Evolutionary conservation across 169 alveolate genomes (phyloP).

Genomic region (Eimeria sp.): DNA sequence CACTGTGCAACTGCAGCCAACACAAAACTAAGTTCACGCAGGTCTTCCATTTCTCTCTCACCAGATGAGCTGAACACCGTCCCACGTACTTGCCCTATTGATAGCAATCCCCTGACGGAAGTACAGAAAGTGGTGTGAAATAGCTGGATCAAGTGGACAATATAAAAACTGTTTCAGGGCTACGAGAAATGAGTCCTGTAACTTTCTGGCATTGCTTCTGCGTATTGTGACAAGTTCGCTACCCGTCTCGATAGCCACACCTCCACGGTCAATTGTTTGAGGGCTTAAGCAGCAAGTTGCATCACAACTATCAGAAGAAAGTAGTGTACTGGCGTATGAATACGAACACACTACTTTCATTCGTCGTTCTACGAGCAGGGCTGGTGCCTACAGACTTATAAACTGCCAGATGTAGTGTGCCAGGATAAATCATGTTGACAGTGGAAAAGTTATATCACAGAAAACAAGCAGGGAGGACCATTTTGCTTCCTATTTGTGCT

Average conservation of each 20-base stretch:
- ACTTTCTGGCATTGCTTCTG: neutral
- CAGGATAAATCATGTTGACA: neutral
- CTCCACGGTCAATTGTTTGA: neutral
- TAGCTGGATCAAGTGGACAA: neutral
- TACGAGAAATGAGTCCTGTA: neutral
- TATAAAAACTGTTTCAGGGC: neutral
- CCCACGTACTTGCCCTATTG: neutral
- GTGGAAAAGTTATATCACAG: neutral
- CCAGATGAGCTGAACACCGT: neutral
- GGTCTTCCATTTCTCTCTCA: neutral
- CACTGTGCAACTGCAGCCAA: constrained; percentile 31
- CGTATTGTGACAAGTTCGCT: neutral
- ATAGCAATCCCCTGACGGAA: neutral
- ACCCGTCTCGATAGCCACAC: neutral
- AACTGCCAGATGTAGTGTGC: neutral
- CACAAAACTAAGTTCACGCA: neutral
- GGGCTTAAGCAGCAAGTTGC: neutral
- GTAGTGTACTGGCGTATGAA: neutral
- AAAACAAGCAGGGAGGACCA: neutral
- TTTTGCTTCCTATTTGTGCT: neutral
- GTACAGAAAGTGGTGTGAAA: neutral
- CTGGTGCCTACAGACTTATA: neutral
- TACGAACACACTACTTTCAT: neutral
- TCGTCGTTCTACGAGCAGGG: neutral
- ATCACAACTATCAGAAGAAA: neutral